phyloP scores from a whole-genome alignment of 2,329 filamentous ascomycete species.

The Cytospora chrysosperma region DNA sequence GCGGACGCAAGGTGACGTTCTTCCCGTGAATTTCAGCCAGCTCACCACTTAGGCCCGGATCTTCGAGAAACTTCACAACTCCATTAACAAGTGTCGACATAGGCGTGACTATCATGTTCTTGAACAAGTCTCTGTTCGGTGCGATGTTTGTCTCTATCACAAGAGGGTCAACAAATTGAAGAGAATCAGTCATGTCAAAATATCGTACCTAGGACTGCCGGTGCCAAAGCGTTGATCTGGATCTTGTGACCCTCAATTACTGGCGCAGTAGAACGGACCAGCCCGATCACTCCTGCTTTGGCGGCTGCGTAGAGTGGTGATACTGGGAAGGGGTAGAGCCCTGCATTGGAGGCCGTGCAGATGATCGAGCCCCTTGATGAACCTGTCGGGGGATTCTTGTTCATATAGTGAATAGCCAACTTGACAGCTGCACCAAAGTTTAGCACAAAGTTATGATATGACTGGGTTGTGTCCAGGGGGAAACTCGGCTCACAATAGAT shows the following conservation, averaged over 20 bases:
- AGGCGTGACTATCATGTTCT: constrained; percentile 50
- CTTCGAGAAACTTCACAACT: constrained; percentile 41
- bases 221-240: constrained; percentile 51
- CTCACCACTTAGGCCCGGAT: constrained; percentile 42
- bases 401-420: constrained; percentile 50
- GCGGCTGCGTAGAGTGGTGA: constrained; percentile 50
- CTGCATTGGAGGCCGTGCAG: constrained; percentile 54
- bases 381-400: constrained; percentile 32
- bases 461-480: accelerated
- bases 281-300: constrained; percentile 48
- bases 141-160: constrained; percentile 45
- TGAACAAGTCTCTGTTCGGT: constrained; percentile 43
- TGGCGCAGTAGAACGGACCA: constrained; percentile 47
- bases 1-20: constrained; percentile 45
- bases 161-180: constrained; percentile 5
- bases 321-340: constrained; percentile 50
- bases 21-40: constrained; percentile 53
- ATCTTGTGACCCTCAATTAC: constrained; percentile 41
- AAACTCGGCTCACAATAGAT: constrained; percentile 42
- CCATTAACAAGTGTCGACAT: constrained; percentile 47
- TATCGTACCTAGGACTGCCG: constrained; percentile 47
- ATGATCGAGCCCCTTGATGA: constrained; percentile 45
- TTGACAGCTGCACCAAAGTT: constrained; percentile 42
- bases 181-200: neutral
- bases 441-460: neutral